Conservation (phyloP, 2,329 filamentous ascomycete species). For the Ceratocystis papillata region DNA sequence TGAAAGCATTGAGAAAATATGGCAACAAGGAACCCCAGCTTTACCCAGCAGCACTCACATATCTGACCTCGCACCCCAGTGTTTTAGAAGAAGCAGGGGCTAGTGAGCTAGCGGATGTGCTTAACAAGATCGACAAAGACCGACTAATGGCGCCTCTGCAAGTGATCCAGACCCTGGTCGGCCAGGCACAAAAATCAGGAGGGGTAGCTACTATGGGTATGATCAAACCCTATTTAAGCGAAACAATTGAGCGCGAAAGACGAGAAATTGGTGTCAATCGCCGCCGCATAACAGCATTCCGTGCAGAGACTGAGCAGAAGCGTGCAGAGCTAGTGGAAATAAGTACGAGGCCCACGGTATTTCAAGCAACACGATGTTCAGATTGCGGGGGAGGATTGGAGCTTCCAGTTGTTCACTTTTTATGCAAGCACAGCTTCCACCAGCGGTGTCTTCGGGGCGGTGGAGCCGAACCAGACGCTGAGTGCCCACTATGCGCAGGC, state of each 20-base stretch:
- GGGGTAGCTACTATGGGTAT: constrained; percentile 93
- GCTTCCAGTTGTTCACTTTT: constrained; percentile 83
- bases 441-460: constrained; percentile 62
- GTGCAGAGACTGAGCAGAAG: constrained; percentile 70
- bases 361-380: constrained; percentile 80
- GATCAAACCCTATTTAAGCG: constrained; percentile 82
- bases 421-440: constrained; percentile 96
- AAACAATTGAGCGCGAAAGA: constrained; percentile 79
- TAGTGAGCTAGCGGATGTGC: constrained; percentile 67
- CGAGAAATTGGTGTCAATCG: constrained; percentile 74
- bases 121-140: constrained; percentile 79
- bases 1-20: constrained; percentile 83
- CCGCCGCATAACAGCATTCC: constrained; percentile 71
- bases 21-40: constrained; percentile 82
- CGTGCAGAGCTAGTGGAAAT: constrained; percentile 68
- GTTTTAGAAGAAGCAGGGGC: constrained; percentile 75
- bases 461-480: constrained; percentile 46
- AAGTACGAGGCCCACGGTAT: constrained; percentile 68
- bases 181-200: constrained; percentile 34
- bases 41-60: constrained; percentile 83
- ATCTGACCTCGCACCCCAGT: constrained; percentile 75
- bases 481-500: constrained; percentile 76
- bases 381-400: constrained; percentile 70
- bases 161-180: constrained; percentile 83
- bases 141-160: constrained; percentile 91